Evolutionary conservation across 2,329 filamentous ascomycete species (phyloP), one percentile per base, ranked within the genome.

Genomic region (Zalaria obscura): DNA sequence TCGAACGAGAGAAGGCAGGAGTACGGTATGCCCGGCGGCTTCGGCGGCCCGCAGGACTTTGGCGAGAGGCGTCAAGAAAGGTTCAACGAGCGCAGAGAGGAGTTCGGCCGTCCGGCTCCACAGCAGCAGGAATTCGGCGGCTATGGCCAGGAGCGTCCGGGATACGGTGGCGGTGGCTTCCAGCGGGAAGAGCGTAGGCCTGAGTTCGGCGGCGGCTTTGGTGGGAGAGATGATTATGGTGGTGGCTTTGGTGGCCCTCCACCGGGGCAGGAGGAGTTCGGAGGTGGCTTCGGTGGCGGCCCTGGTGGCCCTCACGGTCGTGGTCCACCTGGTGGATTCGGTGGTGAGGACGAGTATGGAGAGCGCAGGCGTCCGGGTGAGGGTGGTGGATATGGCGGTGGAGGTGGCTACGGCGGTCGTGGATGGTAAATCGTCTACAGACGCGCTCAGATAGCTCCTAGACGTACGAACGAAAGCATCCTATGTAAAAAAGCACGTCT

Each of bases 331-430:
- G 47, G 48, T 4, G 45, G 44, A n/a, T 49, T 48, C 40, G 46
- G 48, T 18, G 50, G 43, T 4, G 47, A 45, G 25, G 46, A 45
- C 38, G 45, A 40, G 10, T 44, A 46, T 40, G 47, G 40, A 4
- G 37, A 40, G 9, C 37, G 38, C 3, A 35, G 44, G 9, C 44
- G 46, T 25, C 36, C 39, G 8, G 34, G 43, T 35, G 27, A 41
- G 27, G 25, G 45, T n/a, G 36, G 41, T 11, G 47, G 40, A n/a
- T 10, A 42, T 38, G 35, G 41, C 27, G 41, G 41, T n/a, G 39
- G 41, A n/a, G 40, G 39, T 9, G 41, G 44, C 25, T 46, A 45
- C 38, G 42, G 36, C 25, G 45, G 46, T 25, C 10, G 26, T 5
- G 26, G 36, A 26, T 38, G 36, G 36, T 38, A 38, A 27, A 38